Percentiles rank a stretch among this genome's conserved stretches.
Conservation (phyloP, 2,329 filamentous ascomycete species). For the Xylariaceae sp. region DNA sequence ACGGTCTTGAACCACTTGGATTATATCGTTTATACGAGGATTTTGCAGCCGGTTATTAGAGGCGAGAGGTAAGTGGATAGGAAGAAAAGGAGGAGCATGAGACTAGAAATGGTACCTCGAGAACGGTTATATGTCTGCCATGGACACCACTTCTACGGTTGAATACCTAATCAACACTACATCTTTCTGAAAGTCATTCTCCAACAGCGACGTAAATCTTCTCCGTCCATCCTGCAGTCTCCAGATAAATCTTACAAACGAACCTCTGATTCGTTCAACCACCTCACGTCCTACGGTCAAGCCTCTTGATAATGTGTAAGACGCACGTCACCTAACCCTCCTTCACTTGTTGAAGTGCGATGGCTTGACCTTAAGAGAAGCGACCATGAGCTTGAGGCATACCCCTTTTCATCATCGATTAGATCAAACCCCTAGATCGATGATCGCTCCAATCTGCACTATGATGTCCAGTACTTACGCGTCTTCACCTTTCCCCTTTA, state of each 20-base stretch:
- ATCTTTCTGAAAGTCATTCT: neutral
- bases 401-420: neutral
- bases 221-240: no score
- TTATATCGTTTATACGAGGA: neutral
- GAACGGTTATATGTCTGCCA: neutral
- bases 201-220: neutral
- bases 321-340: constrained; percentile 6
- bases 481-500: neutral
- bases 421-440: neutral
- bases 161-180: neutral
- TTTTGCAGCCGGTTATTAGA: neutral
- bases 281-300: neutral
- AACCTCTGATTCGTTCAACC: constrained; percentile 9
- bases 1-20: neutral
- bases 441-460: neutral
- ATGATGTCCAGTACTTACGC: constrained; percentile 1
- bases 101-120: neutral
- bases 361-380: neutral
- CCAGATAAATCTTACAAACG: no score
- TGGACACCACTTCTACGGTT: neutral
- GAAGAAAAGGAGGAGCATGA: neutral
- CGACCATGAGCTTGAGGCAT: neutral
- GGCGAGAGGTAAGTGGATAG: neutral
- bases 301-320: neutral
- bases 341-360: neutral